Conservation (phyloP, 2,329 filamentous ascomycete species). For the Bertia moriformis region DNA sequence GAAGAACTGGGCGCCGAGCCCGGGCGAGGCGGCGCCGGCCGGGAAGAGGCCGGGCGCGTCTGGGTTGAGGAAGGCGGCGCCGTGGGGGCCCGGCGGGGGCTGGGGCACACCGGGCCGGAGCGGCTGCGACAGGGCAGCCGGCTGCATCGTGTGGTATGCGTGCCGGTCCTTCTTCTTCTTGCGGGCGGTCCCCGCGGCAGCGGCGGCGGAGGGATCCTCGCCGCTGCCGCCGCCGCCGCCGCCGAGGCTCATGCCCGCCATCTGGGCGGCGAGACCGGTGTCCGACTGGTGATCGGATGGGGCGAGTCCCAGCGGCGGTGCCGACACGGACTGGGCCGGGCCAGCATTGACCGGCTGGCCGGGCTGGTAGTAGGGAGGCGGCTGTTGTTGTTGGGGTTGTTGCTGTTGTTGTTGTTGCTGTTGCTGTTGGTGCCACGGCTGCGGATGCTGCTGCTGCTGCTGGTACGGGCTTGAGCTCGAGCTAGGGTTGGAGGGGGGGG, state of each 20-base stretch:
- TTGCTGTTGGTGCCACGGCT: conserved; percentile 20
- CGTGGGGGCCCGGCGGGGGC: conserved; percentile 36
- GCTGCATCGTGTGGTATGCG: conserved; percentile 75
- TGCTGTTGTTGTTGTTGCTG: conserved; percentile 5
- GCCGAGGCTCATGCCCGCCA: conserved; percentile 62
- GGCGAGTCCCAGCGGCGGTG: conserved; percentile 14
- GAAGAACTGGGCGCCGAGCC: conserved; percentile 17
- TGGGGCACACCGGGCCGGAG: conserved; percentile 65
- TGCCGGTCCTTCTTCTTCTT: conserved; percentile 91
- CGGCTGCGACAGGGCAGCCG: conserved; percentile 49
- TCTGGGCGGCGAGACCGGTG: conserved; percentile 49
- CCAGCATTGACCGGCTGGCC: conserved; percentile 9
- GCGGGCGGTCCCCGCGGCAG: conserved; percentile 29
- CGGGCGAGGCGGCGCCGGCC: conserved; percentile 30
- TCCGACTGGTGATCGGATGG: conserved; percentile 22
- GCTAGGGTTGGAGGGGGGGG: too few relatives aligned
- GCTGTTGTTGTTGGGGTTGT: conserved; percentile 19
- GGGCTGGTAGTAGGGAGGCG: conserved; percentile 20
- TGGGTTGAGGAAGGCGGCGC: conserved; percentile 41
- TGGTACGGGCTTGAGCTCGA: too few relatives aligned
- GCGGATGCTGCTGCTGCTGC: conserved; percentile 23
- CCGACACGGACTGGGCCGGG: conserved; percentile 13
- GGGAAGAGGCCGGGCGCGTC: conserved; percentile 23
- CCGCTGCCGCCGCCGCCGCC: too few relatives aligned
- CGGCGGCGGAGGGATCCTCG: too few relatives aligned